A percentile compares a stretch with the other conserved stretches of the same genome.
Evolutionary conservation across 345 rosid genomes (phyloP).

Genomic region (Linum trigynum): DNA sequence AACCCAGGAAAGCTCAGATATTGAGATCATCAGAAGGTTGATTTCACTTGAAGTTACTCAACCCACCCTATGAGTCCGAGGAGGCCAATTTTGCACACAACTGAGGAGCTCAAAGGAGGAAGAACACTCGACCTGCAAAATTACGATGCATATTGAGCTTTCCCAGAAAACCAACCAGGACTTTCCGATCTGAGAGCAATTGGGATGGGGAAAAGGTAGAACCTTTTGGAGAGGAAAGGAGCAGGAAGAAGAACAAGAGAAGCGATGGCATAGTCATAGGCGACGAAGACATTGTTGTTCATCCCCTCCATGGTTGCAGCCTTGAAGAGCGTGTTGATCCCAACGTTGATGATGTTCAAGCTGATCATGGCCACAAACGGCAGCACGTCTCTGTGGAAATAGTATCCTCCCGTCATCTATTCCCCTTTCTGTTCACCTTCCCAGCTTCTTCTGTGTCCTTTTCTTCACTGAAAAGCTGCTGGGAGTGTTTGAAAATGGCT

Average conservation of each 20-base stretch:
- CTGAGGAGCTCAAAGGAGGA: conserved; percentile 55
- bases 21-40: too few relatives aligned
- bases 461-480: too few relatives aligned
- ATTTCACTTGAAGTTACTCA: too few relatives aligned
- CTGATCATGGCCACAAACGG: conserved; percentile 36
- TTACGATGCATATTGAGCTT: not conserved
- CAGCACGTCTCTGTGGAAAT: conserved; percentile 44
- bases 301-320: conserved; percentile 34
- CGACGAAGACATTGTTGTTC: conserved; percentile 63
- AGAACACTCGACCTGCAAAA: conserved; percentile 62
- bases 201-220: not conserved
- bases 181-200: not conserved
- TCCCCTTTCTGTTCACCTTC: not conserved
- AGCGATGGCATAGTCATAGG: conserved; percentile 69
- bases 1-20: too few relatives aligned
- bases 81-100: conserved; percentile 55
- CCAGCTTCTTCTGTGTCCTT: not conserved
- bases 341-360: conserved; percentile 44
- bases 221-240: conserved; percentile 69
- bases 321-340: conserved; percentile 57
- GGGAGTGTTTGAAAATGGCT: too few relatives aligned
- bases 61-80: conserved; percentile 74
- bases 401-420: conserved; percentile 30
- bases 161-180: not conserved
- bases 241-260: conserved; percentile 85